These are phyloP conservation scores for Moesziomyces parantarcticus DNA, from an alignment of 1,284 basidiomycete genomes.

Conservation along the genomic window DNA sequence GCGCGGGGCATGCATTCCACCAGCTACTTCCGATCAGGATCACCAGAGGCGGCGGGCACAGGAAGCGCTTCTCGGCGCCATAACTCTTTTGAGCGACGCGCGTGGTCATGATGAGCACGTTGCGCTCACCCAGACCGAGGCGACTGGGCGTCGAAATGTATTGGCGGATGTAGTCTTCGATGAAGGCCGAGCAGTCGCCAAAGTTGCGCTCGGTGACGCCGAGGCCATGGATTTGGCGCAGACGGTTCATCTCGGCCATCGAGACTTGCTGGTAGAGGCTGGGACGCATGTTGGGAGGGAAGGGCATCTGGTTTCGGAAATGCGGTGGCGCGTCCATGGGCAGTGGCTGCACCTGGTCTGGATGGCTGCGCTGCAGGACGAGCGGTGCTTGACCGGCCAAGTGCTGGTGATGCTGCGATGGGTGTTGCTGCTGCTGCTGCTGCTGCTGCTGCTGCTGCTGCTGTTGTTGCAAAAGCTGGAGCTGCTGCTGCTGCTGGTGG, in stretches of 20 bases:
- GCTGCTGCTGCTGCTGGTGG: constrained; percentile 11
- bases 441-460: constrained; percentile 16
- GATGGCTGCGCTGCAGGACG: constrained; percentile 24
- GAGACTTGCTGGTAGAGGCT: constrained; percentile 56
- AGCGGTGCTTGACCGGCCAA: constrained; percentile 17
- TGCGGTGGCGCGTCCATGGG: constrained; percentile 24
- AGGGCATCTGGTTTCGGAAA: constrained; percentile 36
- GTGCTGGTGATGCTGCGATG: constrained; percentile 10
- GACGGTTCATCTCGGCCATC: constrained; percentile 45
- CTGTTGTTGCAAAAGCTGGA: constrained; percentile 18
- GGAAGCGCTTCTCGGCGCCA: constrained; percentile 94
- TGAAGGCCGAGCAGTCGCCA: constrained; percentile 55
- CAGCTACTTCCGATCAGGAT: constrained; percentile 93
- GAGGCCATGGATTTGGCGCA: constrained; percentile 34
- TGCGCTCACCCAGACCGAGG: constrained; percentile 88
- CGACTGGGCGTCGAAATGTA: constrained; percentile 87
- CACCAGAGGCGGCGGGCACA: constrained; percentile 94
- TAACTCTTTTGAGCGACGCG: constrained; percentile 97
- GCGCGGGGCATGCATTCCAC: constrained; percentile 74
- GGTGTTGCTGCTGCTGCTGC: constrained; percentile 18
- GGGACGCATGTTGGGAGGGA: constrained; percentile 44
- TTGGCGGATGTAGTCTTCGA: constrained; percentile 54
- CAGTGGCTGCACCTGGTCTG: constrained; percentile 26
- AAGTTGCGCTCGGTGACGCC: constrained; percentile 36
- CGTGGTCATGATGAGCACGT: constrained; percentile 93